Evolutionary conservation across 2,329 filamentous ascomycete genomes (phyloP), one percentile per base, ranked within the genome.

Genomic region (Arthrinium phaeospermum): DNA sequence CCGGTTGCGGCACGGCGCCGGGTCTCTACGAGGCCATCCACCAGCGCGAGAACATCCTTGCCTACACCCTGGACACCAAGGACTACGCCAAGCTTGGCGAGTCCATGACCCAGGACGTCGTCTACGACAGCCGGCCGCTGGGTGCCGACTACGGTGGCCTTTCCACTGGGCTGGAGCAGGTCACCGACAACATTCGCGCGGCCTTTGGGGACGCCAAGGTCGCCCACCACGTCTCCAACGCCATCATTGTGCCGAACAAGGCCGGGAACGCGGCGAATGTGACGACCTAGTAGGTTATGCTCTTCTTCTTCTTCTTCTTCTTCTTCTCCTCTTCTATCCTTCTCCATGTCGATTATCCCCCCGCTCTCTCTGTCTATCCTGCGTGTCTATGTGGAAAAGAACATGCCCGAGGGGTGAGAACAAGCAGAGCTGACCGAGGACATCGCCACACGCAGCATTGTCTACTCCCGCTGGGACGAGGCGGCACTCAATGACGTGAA

Each of bases 121-220:
- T 70, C 47, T 53, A 70, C 68, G 68, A 70, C 68, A 70, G 68
- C 47, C 46, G 68, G 3, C 68, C 68, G 1, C 68, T 70, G 34
- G 68, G 68, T 12, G 12, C 44, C 2, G 47, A 57, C 34, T 53
- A 44, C 34, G 68, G 68, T n/a, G 47, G 46, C 49, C 68, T 70
- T 47, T 70, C 68, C 30, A 47, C 16, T 5, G 68, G 68, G 10
- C 30, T 70, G 4, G 12, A 57, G 47, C 30, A 70, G 34, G 4
- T 30, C 19, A 44, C 12, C 4, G 37, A 44, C 12, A 53, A 70
- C 44, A 6, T 45, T 12, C 46, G 47, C 19, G 68, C 46, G 13
- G 68, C 68, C 19, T 51, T 47, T 8, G 68, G 47, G 8, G 68
- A 57, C 37, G 68, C 47, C 34, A n/a, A 51, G 34, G 13, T 41